phyloP scores from a whole-genome alignment of 257 asterid genomes.

The Salvia hispanica region DNA sequence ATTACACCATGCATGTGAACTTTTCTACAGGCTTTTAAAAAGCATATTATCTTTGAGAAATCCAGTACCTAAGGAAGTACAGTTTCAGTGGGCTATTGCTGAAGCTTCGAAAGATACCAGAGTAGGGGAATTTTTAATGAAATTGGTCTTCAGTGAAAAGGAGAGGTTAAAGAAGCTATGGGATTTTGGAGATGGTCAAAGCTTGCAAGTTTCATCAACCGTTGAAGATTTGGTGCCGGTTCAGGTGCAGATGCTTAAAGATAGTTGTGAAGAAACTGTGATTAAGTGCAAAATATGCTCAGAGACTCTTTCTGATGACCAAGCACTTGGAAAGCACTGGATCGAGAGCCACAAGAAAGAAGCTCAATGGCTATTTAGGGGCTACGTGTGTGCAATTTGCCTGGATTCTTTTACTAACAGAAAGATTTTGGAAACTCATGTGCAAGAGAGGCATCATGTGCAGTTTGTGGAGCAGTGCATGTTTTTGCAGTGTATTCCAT shows the following conservation, averaged over 20 bases:
- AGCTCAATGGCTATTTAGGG: constrained; percentile 96
- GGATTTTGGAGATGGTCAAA: constrained; percentile 59
- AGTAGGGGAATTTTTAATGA: constrained; percentile 61
- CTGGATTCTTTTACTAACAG: constrained; percentile 91
- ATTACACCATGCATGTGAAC: constrained; percentile 91
- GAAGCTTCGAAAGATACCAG: constrained; percentile 81
- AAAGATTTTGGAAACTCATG: constrained; percentile 87
- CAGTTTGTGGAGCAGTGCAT: constrained; percentile 90
- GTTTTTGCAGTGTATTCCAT: constrained; percentile 95
- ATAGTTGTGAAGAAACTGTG: constrained; percentile 46
- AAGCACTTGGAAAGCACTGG: constrained; percentile 79
- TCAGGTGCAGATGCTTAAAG: constrained; percentile 38
- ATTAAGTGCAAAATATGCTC: constrained; percentile 84
- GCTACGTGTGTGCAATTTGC: constrained; percentile 95
- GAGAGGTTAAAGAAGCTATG: constrained; percentile 72
- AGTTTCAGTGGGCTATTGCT: constrained; percentile 88
- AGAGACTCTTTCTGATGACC: constrained; percentile 61
- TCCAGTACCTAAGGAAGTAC: constrained; percentile 89
- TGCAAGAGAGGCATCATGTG: constrained; percentile 91
- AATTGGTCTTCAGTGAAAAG: constrained; percentile 71
- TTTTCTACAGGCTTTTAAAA: constrained; percentile 85
- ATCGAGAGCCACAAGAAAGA: constrained; percentile 85
- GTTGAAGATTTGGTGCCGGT: constrained; percentile 45
- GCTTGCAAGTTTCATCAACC: constrained; percentile 44
- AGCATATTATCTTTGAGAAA: constrained; percentile 78